Conservation (phyloP, 73 alveolate species). For the Blepharisma stoltei region DNA sequence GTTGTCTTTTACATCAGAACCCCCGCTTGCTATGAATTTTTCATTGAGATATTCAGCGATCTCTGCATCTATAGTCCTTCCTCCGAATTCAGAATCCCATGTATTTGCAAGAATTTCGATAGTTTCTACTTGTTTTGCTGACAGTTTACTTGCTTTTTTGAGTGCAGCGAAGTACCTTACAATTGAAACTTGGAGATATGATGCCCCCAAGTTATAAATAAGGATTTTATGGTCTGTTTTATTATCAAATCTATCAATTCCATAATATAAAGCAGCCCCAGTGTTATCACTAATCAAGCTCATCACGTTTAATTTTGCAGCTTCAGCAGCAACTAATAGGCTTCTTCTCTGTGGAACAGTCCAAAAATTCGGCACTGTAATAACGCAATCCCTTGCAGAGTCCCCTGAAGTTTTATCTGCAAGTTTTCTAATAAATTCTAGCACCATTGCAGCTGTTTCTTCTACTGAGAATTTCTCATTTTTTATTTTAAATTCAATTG, state of each 20-base stretch:
- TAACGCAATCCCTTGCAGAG: conserved; percentile 59
- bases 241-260: conserved; percentile 67
- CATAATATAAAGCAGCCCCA: conserved; percentile 92
- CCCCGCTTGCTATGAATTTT: conserved; percentile 35
- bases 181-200: conserved; percentile 78
- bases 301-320: conserved; percentile 83
- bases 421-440: conserved; percentile 43
- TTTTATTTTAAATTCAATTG: neutral
- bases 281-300: conserved; percentile 84
- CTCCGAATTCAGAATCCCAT: conserved; percentile 52
- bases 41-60: conserved; percentile 52
- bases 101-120: conserved; percentile 56
- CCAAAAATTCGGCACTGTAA: conserved; percentile 81
- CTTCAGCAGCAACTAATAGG: conserved; percentile 65
- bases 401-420: conserved; percentile 62
- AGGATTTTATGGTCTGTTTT: conserved; percentile 48
- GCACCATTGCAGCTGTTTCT: conserved; percentile 65
- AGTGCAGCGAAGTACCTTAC: conserved; percentile 45
- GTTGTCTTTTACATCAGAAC: neutral
- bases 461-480: conserved; percentile 44
- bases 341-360: conserved; percentile 55
- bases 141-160: neutral
- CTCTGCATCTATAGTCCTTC: conserved; percentile 47
- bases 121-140: conserved; percentile 35
- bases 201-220: conserved; percentile 93